Percentiles rank a stretch among this genome's conserved stretches.
phyloP scores from a whole-genome alignment of 2,329 filamentous ascomycete genomes.

The Tolypocladium album region DNA sequence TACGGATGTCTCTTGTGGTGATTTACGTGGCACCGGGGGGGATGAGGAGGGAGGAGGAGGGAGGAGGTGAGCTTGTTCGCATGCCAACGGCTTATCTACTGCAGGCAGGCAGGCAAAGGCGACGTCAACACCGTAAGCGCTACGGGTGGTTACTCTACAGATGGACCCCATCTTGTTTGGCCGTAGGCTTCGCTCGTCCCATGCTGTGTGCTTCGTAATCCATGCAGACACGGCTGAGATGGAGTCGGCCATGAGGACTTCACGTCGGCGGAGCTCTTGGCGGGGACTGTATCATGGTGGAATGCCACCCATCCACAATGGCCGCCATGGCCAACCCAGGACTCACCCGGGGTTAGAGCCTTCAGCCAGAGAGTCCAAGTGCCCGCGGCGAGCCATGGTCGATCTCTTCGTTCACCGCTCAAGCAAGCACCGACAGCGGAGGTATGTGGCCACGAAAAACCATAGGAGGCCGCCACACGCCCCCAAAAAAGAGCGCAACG shows the following conservation, averaged over 20 bases:
- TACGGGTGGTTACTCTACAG: not conserved
- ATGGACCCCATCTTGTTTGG: not conserved
- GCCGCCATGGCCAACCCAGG: not conserved
- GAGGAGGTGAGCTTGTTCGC: not conserved
- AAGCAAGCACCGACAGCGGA: not conserved
- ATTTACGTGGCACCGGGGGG: too few species aligned
- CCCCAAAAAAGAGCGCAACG: slow-evolving; percentile 12
- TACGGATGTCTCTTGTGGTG: not conserved
- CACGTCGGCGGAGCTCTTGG: not conserved
- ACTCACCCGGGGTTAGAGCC: not conserved
- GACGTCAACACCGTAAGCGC: not conserved
- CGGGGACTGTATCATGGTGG: not conserved
- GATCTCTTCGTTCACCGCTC: too few species aligned
- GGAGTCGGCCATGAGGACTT: not conserved
- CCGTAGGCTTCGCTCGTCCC: not conserved
- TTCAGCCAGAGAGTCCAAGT: not conserved
- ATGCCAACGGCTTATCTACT: not conserved
- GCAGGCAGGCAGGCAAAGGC: fast-evolving
- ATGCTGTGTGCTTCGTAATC: not conserved
- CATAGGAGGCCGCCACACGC: slow-evolving; percentile 32
- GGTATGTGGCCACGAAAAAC: slow-evolving; percentile 29
- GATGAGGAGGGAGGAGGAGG: not conserved
- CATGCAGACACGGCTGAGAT: not conserved
- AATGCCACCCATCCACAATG: not conserved
- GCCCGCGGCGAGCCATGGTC: too few species aligned